Conservation (phyloP, 208 protist species). For the Leishmania martiniquensis region DNA sequence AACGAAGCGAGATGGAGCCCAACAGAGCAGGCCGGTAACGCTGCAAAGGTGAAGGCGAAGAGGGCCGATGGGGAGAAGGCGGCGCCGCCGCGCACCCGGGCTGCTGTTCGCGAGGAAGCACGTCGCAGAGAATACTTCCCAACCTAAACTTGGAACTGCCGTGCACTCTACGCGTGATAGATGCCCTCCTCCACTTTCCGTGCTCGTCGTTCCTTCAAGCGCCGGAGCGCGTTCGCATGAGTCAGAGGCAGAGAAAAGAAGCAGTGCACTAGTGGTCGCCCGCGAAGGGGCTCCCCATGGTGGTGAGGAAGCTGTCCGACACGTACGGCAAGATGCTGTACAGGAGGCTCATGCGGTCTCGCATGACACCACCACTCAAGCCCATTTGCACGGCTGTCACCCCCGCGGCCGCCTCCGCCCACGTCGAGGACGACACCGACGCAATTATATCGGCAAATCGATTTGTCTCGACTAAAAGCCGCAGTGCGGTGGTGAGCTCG, state of each 20-base stretch:
- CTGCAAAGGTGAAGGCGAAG: too few relatives aligned
- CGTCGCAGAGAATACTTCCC: neutral
- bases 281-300: slow-evolving; percentile 34
- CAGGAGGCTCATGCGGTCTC: slow-evolving; percentile 49
- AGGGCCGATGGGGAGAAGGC: neutral
- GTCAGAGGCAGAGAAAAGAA: neutral
- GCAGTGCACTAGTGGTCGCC: neutral
- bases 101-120: neutral
- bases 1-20: neutral
- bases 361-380: slow-evolving; percentile 27
- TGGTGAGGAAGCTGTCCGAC: slow-evolving; percentile 46
- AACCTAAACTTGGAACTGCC: neutral
- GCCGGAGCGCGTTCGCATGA: neutral
- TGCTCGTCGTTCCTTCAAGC: neutral
- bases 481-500: slow-evolving; percentile 48
- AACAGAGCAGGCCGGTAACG: too few relatives aligned
- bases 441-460: slow-evolving; percentile 66
- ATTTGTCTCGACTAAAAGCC: slow-evolving; percentile 69
- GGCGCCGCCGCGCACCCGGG: neutral
- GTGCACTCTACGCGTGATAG: neutral
- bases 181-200: neutral
- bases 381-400: slow-evolving; percentile 37
- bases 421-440: slow-evolving; percentile 28
- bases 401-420: slow-evolving; percentile 40
- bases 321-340: slow-evolving; percentile 77